phyloP scores from a whole-genome alignment of 495 filamentous ascomycete genomes.

The Lichenothelia convexa region DNA sequence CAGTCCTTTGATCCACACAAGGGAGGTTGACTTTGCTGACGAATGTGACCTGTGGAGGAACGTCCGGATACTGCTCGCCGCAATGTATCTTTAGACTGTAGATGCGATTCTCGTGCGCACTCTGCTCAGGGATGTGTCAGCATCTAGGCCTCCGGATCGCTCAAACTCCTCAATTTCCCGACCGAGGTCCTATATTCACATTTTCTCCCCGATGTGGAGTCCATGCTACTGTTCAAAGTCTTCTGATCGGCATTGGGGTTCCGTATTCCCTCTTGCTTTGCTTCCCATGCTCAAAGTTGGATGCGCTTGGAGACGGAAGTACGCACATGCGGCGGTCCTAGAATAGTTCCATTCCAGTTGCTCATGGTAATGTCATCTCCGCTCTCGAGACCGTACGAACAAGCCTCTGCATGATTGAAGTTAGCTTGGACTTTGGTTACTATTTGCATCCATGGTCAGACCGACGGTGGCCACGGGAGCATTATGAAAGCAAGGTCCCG shows the following conservation, averaged over 20 bases:
- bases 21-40: conserved; percentile 88
- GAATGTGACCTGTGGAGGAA: conserved; percentile 76
- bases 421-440: no score
- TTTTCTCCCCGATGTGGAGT: no score
- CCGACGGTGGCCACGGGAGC: no score
- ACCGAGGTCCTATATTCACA: neutral
- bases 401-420: conserved; percentile 52
- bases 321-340: conserved; percentile 95
- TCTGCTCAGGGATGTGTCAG: conserved; percentile 39
- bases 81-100: conserved; percentile 97
- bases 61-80: conserved; percentile 72
- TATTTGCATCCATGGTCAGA: no score
- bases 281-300: neutral
- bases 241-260: no score
- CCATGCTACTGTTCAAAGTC: no score
- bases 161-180: neutral
- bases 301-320: conserved; percentile 17
- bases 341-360: conserved; percentile 95
- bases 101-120: conserved; percentile 92
- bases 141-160: neutral
- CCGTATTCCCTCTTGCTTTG: no score
- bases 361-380: conserved; percentile 93
- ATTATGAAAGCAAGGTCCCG: no score
- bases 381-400: conserved; percentile 89
- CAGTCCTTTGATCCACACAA: conserved; percentile 63